phyloP scores from a whole-genome alignment of 331 rosid genomes.

The Rhamnella rubrinervis region DNA sequence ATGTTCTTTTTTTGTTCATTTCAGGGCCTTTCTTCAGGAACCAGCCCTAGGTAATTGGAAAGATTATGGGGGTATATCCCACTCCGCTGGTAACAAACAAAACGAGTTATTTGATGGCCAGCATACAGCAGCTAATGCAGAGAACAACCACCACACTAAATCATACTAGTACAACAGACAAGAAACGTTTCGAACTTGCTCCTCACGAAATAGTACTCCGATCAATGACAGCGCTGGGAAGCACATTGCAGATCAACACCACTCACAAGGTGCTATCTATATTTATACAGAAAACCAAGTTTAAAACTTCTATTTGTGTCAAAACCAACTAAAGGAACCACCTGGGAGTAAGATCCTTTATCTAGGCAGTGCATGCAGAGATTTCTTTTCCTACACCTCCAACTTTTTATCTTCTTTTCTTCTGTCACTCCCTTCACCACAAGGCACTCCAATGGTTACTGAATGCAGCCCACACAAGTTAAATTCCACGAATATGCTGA shows the following conservation, averaged over 20 bases:
- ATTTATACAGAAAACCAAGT: too few relatives aligned
- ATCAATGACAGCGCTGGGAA: background rate
- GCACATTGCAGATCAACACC: background rate
- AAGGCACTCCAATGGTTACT: background rate
- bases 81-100: background rate
- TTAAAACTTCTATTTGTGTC: conserved; percentile 4
- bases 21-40: too few relatives aligned
- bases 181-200: background rate
- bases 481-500: conserved; percentile 13
- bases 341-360: conserved; percentile 5
- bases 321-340: conserved; percentile 9
- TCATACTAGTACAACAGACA: background rate
- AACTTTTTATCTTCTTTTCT: background rate
- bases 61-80: background rate
- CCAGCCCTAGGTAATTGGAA: too few relatives aligned
- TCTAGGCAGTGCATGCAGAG: background rate
- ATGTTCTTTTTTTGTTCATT: too few relatives aligned
- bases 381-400: too few relatives aligned
- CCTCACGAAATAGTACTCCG: background rate
- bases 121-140: background rate
- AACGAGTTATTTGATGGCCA: conserved; percentile 1
- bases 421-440: background rate
- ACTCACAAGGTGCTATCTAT: too few relatives aligned
- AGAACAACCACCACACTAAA: background rate
- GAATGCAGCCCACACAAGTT: conserved; percentile 7